phyloP scores from a whole-genome alignment of 768 basidiomycete genomes.

The Mrakia frigida region DNA sequence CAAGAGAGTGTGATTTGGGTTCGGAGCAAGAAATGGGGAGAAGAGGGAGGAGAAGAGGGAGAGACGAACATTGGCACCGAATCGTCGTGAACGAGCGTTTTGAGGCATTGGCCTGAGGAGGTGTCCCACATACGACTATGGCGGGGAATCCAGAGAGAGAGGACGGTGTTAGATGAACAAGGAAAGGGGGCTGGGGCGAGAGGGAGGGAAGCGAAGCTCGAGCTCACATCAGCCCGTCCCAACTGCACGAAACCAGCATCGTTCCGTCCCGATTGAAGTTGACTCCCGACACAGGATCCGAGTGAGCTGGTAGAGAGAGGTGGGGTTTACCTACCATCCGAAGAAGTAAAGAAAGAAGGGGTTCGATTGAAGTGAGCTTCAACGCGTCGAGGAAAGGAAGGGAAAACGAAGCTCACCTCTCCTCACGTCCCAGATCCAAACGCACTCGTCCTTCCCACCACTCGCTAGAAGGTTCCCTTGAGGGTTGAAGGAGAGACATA shows the following conservation, averaged over 20 bases:
- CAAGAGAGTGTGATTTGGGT: background rate
- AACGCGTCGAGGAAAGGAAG: background rate
- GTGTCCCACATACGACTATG: constrained; percentile 94
- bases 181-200: background rate
- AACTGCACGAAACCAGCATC: constrained; percentile 86
- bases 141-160: background rate
- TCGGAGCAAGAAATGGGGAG: background rate
- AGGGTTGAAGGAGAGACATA: constrained; percentile 88
- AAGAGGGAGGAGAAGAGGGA: background rate
- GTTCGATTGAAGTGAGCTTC: background rate
- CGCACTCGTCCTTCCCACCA: constrained; percentile 92
- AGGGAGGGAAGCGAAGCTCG: background rate
- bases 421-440: constrained; percentile 93
- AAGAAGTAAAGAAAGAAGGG: background rate
- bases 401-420: constrained; percentile 54
- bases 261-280: constrained; percentile 93
- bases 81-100: constrained; percentile 84
- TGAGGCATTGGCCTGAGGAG: constrained; percentile 93
- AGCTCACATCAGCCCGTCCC: constrained; percentile 92
- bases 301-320: constrained; percentile 87
- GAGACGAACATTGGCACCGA: constrained; percentile 1
- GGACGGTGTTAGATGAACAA: no score
- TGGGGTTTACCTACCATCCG: constrained; percentile 64
- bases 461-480: constrained; percentile 84
- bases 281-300: constrained; percentile 92